Conservation (phyloP, 1,139 yeast species). For the Zygoascus sp. region DNA sequence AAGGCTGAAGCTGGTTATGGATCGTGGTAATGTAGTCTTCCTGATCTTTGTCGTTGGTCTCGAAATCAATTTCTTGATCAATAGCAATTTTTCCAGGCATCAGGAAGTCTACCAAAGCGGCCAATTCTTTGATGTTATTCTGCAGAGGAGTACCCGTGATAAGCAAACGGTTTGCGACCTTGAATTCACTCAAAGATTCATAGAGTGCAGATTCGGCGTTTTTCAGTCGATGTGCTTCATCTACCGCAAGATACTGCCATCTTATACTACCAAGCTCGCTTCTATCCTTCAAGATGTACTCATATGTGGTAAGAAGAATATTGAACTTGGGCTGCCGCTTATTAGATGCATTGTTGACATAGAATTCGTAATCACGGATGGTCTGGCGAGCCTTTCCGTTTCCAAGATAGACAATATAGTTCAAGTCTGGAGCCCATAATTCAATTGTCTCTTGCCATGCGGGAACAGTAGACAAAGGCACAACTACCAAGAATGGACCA, state of each 20-base stretch:
- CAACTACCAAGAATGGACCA: conserved; percentile 95
- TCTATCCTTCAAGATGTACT: conserved; percentile 87
- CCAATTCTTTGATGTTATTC: conserved; percentile 90
- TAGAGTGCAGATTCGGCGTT: conserved; percentile 91
- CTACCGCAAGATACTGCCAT: conserved; percentile 98
- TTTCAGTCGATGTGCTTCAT: conserved; percentile 95
- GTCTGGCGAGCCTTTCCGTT: conserved; percentile 80
- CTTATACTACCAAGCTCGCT: conserved; percentile 71
- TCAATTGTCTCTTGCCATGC: conserved; percentile 99
- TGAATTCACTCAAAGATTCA: conserved; percentile 79
- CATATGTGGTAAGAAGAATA: conserved; percentile 86
- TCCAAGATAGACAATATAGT: conserved; percentile 89
- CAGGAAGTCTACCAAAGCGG: conserved; percentile 88
- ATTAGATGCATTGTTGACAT: conserved; percentile 43
- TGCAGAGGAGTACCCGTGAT: conserved; percentile 98
- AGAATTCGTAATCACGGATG: conserved; percentile 83
- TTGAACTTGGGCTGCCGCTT: conserved; percentile 76
- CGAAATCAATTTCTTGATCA: conserved; percentile 93
- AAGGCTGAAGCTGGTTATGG: conserved; percentile 83
- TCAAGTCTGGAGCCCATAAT: conserved; percentile 95
- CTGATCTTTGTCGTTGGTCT: conserved; percentile 78
- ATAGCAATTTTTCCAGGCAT: conserved; percentile 92
- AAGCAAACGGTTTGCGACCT: conserved; percentile 74
- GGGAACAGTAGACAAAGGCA: conserved; percentile 92
- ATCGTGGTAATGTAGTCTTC: conserved; percentile 83